Evolutionary conservation across 306 rosid species (phyloP).

Genomic region (Cucumis hystrix): DNA sequence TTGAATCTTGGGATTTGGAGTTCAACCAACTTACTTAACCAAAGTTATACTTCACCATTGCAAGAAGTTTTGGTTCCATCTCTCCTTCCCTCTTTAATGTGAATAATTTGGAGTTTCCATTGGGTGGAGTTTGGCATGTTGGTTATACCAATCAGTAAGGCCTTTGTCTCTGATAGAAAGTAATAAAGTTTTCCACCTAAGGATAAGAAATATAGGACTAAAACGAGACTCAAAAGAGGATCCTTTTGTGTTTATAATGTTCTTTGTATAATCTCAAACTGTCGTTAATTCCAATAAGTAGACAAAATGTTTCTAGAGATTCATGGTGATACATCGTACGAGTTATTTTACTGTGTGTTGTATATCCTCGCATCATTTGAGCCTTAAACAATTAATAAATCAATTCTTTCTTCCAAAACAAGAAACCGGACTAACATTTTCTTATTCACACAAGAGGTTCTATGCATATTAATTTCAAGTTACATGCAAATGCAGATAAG

Average conservation of each 20-base stretch:
- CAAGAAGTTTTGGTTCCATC: background rate
- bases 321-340: too few relatives aligned
- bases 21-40: background rate
- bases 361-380: too few relatives aligned
- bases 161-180: background rate
- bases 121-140: constrained; percentile 3
- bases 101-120: background rate
- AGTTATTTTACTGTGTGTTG: too few relatives aligned
- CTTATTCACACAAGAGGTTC: background rate
- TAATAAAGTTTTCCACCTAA: too few relatives aligned
- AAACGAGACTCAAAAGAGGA: too few relatives aligned
- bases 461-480: too few relatives aligned
- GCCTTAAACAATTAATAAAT: background rate
- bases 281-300: too few relatives aligned
- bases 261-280: too few relatives aligned
- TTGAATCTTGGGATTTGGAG: constrained; percentile 2
- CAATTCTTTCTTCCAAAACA: background rate
- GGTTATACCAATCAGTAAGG: background rate
- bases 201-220: too few relatives aligned
- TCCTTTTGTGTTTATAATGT: too few relatives aligned
- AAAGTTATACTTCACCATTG: background rate
- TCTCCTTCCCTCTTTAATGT: background rate
- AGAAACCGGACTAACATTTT: background rate
- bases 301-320: too few relatives aligned
- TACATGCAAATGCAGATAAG: too few relatives aligned